Base-by-base conservation (phyloP, 2,329 filamentous ascomycete species). In the Lasiodiplodia gonubiensis region DNA sequence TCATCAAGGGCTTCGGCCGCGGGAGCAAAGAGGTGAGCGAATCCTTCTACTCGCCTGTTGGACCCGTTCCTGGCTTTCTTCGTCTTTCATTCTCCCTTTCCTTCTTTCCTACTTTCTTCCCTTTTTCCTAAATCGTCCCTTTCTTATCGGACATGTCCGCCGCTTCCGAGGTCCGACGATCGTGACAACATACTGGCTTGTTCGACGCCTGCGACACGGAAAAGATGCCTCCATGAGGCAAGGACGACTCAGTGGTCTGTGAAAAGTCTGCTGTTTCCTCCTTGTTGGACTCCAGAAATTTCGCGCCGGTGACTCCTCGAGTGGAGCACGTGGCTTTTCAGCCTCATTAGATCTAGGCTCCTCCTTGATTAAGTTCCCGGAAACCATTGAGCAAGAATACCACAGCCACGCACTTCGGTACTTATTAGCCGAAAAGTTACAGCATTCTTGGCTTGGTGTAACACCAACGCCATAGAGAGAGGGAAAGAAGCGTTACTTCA, bases 1-100 rank as follows among this genome's bases (percentile, higher is more conserved):
- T 99, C 27, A 93, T 97, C 74, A 91, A 92, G 74, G 95, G 95
- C 39, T 98, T 98, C 79, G 94, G 95, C 51, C 88, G 95, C 69
- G 95, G 95, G 18, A 97, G 92, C 74, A 96, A 93, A 83, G 94
- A 97, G 81, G 92, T 94, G 78, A 68, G 81, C 76, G 18, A 16
- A 35, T 14, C 48, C 2, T 55, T 55, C 35, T 53, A 30, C 21
- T 27, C 10, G n/a, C 5, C n/a, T 16, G 2, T 25, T 21, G 21
- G 21, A 1, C 7, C 33, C 25, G 11, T 7, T 23, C 12, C 30
- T 18, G 18, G 4, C 8, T 2, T 23, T 21, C 10, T 39, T 11
- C 33, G 1, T n/a, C 21, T 11, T 21, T 30, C 10, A 8, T 8
- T n/a, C 7, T 21, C 30, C 35, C 6, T 46, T 37, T 27, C 11